Conservation (phyloP, 192 early-diverging fungal genomes). For the Ramicandelaber brevisporus region DNA sequence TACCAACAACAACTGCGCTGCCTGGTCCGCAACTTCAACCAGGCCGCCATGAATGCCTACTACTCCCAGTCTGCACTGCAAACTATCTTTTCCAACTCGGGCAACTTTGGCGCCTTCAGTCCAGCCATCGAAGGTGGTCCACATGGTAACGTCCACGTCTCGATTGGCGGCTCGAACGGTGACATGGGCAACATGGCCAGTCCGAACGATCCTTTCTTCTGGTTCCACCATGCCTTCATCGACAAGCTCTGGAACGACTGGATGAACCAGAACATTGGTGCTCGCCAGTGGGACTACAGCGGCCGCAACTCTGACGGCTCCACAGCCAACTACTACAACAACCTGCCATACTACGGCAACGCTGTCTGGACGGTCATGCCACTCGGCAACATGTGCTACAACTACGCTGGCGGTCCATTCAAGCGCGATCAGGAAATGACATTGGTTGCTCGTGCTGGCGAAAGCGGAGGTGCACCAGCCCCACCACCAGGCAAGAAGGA, state of each 20-base stretch:
- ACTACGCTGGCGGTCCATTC: no score
- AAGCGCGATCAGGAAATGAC: no score
- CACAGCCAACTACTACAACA: no score
- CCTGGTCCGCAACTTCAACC: conserved; percentile 11
- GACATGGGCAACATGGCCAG: conserved; percentile 5
- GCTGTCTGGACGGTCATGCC: no score
- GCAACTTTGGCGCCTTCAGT: conserved; percentile 9
- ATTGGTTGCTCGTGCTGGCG: no score
- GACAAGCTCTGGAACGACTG: conserved; percentile 13
- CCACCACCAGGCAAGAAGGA: no score
- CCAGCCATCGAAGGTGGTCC: conserved; percentile 12
- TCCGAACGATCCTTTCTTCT: conserved; percentile 18
- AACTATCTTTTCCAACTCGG: conserved; percentile 6
- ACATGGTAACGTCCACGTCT: conserved; percentile 15
- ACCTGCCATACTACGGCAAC: no score
- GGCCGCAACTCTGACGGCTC: conserved; percentile 1
- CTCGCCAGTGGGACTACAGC: neutral
- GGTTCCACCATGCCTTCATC: conserved; percentile 15
- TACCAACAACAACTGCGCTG: conserved; percentile 12
- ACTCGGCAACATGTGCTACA: no score
- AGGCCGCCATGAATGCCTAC: conserved; percentile 7
- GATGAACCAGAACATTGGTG: conserved; percentile 2
- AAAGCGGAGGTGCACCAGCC: no score
- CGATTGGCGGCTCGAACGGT: conserved; percentile 9
- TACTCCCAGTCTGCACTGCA: conserved; percentile 14